These are phyloP conservation scores for Fremontodendron californicum DNA, from an alignment of 345 rosid genomes.

Conservation along the genomic window DNA sequence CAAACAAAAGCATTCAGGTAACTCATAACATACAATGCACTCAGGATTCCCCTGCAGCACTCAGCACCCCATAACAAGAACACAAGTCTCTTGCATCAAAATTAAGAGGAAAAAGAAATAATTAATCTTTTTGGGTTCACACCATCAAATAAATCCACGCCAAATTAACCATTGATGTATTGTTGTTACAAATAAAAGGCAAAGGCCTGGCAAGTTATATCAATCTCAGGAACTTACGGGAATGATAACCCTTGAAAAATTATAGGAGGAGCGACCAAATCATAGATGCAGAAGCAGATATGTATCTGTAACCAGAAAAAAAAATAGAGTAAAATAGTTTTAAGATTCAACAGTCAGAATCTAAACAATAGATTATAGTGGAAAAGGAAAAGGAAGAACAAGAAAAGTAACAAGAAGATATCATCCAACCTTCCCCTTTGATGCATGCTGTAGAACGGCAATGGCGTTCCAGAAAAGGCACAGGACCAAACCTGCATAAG, in stretches of 20 bases:
- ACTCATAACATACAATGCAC: constrained; percentile 23
- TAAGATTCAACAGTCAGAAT: neutral
- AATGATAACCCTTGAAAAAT: constrained; percentile 57
- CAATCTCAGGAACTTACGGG: no score
- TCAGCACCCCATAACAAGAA: no score
- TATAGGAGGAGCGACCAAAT: constrained; percentile 90
- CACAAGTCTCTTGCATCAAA: no score
- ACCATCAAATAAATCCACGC: neutral
- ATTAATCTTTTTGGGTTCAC: no score
- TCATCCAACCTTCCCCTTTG: constrained; percentile 59
- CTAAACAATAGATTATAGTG: neutral
- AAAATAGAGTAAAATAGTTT: neutral
- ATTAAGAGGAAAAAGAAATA: no score
- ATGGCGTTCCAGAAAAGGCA: constrained; percentile 86
- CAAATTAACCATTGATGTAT: neutral
- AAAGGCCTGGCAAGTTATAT: neutral
- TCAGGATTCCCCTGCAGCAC: neutral
- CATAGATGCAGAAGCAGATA: constrained; percentile 64
- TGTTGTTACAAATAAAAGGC: no score
- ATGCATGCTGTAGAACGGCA: constrained; percentile 73
- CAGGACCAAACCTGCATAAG: constrained; percentile 56
- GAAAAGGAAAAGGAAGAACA: neutral
- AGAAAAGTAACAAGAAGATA: neutral
- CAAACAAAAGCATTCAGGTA: constrained; percentile 39
- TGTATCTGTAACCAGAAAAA: constrained; percentile 52